Evolutionary conservation across 352 stramenopile genomes (phyloP), one percentile per base, ranked within the genome.

Genomic region (Pythium coloratum): DNA sequence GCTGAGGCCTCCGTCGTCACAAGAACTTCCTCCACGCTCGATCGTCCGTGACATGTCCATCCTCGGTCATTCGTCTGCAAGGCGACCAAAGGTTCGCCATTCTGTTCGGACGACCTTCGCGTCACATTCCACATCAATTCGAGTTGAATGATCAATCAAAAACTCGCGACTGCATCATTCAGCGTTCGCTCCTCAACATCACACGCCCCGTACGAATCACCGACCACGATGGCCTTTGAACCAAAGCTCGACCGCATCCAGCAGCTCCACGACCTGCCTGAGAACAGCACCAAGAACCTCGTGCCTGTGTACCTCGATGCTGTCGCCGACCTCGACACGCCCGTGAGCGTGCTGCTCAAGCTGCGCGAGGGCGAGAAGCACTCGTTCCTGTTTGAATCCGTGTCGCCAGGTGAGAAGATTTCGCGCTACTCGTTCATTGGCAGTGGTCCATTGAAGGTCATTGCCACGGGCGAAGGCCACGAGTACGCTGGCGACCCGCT

Each of bases 371-470:
- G 77, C 63, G 76, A 92, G 71, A 84, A 77, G 74, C 82, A 96
- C 74, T 88, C 83, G 61, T 96, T 96, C 71, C 77, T 96, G 47
- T 86, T 96, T 57, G 89, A 96, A 61, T 94, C 84, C 18, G 84
- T 96, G 44, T 81, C 84, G 3, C 88, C 86, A 0, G 89, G 88
- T 57, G 89, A 96, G 70, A 90, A 92, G 65, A 94, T 95, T 59
- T 86, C 84, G 69, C 89, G 89, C 44, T 96, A 94, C 67, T 95
- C 86, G 69, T 95, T 96, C 76, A 95, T 96, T 66, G 89, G 89
- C 55, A 92, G 84, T 28, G 82, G 82, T 0, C 89, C 89, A 36
- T 73, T 94, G 42, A 93, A 95, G 66, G 78, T 94, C 10, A 59
- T 96, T 30, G 57, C 76, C 9, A 94, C 86, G 13, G 89, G 89